Conservation (phyloP, 108 stramenopile genomes). For the Skeletonema marinoi region DNA sequence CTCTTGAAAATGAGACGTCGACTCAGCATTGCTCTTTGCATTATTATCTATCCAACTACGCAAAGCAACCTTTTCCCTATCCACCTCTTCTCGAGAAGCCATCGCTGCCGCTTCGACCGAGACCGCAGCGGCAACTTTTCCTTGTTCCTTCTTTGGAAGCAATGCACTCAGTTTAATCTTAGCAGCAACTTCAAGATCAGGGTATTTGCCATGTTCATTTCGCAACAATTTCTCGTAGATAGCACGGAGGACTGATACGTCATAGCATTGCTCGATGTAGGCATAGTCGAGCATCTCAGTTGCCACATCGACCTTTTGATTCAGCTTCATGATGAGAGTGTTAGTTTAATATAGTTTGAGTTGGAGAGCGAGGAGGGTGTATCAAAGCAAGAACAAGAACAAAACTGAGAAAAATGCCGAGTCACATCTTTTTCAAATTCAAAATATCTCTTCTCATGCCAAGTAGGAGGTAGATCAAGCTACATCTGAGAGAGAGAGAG, state of each 20-base stretch:
- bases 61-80: conserved; percentile 19
- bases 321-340: too few relatives aligned
- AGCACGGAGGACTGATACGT: conserved; percentile 33
- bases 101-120: neutral
- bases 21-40: neutral
- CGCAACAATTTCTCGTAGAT: conserved; percentile 44
- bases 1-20: neutral
- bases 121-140: conserved; percentile 21
- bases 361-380: too few relatives aligned
- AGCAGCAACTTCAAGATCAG: conserved; percentile 48
- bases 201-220: conserved; percentile 61
- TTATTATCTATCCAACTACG: conserved; percentile 18
- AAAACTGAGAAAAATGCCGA: too few relatives aligned
- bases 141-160: conserved; percentile 44
- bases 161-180: conserved; percentile 41
- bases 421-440: too few relatives aligned
- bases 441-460: too few relatives aligned
- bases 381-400: too few relatives aligned
- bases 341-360: too few relatives aligned
- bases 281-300: conserved; percentile 76
- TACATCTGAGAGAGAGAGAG: too few relatives aligned
- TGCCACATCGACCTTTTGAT: conserved; percentile 22
- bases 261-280: conserved; percentile 52
- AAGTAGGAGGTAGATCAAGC: too few relatives aligned
- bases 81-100: conserved; percentile 25